Evolutionary conservation across 2,329 filamentous ascomycete genomes (phyloP).

Genomic region (Cladophialophora chaetospira): DNA sequence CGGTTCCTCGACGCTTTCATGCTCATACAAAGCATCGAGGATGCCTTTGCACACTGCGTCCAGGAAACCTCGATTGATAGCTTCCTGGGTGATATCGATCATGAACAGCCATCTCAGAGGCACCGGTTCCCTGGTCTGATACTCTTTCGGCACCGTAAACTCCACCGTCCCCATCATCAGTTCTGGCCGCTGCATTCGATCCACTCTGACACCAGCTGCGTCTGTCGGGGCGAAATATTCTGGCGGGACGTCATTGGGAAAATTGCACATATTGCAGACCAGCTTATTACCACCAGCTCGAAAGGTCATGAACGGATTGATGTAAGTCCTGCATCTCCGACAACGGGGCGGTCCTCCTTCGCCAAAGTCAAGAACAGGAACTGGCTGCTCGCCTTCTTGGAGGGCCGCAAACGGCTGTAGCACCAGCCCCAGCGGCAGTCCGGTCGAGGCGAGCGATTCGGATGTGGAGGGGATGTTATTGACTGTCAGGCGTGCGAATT

Average conservation of each 20-base stretch:
- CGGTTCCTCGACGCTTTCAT: constrained; percentile 55
- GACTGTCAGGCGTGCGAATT: constrained; percentile 85
- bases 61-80: constrained; percentile 85
- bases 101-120: constrained; percentile 86
- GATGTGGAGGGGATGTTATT: constrained; percentile 86
- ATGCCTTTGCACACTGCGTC: constrained; percentile 91
- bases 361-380: constrained; percentile 94
- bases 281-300: constrained; percentile 91
- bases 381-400: constrained; percentile 79
- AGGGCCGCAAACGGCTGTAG: constrained; percentile 84
- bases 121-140: constrained; percentile 93
- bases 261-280: constrained; percentile 96
- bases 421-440: constrained; percentile 81
- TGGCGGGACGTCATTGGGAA: constrained; percentile 87
- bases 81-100: constrained; percentile 90
- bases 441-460: constrained; percentile 78
- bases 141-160: constrained; percentile 96
- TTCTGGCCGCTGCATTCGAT: constrained; percentile 86
- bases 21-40: constrained; percentile 77
- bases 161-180: constrained; percentile 90
- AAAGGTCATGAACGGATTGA: constrained; percentile 99
- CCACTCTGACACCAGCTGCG: constrained; percentile 80
- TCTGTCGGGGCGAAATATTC: constrained; percentile 95
- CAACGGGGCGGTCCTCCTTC: constrained; percentile 87
- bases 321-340: constrained; percentile 89